Percentiles rank a stretch among this genome's conserved stretches.
Conservation (phyloP, 2,329 filamentous ascomycete genomes). For the Aspergillus alliaceus region DNA sequence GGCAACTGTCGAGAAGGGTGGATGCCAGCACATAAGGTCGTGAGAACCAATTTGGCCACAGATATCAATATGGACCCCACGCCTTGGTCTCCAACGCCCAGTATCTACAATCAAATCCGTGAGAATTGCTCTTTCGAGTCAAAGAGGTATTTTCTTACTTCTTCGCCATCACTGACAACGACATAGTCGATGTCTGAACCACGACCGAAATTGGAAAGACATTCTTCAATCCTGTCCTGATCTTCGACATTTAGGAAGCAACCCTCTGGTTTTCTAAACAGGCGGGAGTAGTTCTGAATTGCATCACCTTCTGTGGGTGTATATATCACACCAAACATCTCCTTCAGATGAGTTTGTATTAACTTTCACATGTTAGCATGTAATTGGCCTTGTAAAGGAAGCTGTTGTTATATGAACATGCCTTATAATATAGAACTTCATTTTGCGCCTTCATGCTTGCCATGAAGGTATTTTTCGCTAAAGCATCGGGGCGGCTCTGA, state of each 20-base stretch:
- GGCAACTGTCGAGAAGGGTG: slow-evolving; percentile 76
- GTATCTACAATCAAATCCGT: slow-evolving; percentile 56
- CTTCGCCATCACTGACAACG: slow-evolving; percentile 72
- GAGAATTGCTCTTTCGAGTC: not conserved
- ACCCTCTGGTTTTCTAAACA: slow-evolving; percentile 77
- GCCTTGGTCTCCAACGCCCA: slow-evolving; percentile 88
- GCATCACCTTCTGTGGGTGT: slow-evolving; percentile 89
- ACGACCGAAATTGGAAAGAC: slow-evolving; percentile 67
- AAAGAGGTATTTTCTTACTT: slow-evolving; percentile 29
- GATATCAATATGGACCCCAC: slow-evolving; percentile 83
- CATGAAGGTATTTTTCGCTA: slow-evolving; percentile 87
- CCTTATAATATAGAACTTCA: slow-evolving; percentile 75
- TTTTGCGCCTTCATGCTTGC: slow-evolving; percentile 84
- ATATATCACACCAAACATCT: slow-evolving; percentile 90
- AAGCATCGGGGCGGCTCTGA: slow-evolving; percentile 57
- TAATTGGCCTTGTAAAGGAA: not conserved
- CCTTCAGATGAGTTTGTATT: slow-evolving; percentile 73
- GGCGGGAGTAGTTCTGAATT: slow-evolving; percentile 76
- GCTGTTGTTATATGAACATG: slow-evolving; percentile 33
- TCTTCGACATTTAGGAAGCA: slow-evolving; percentile 77
- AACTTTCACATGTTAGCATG: slow-evolving; percentile 49
- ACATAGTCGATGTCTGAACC: slow-evolving; percentile 83
- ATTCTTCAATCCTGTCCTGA: slow-evolving; percentile 63
- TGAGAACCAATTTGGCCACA: slow-evolving; percentile 77
- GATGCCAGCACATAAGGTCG: slow-evolving; percentile 82